These are phyloP conservation scores for Ustilago sp. DNA, from an alignment of 1,284 basidiomycete genomes.

Conservation along the genomic window DNA sequence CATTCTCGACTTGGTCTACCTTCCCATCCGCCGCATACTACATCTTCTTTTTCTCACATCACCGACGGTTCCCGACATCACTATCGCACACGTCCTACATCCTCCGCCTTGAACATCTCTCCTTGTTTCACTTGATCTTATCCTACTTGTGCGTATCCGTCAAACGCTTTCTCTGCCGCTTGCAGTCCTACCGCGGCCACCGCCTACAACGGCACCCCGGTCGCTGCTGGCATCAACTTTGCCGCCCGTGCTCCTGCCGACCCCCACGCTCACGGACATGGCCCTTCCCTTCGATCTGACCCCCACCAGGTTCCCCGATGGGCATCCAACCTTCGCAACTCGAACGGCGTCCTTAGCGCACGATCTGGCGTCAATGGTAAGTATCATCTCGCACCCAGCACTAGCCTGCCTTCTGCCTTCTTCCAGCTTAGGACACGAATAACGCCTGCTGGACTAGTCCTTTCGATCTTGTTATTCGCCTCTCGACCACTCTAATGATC, in stretches of 20 bases:
- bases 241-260: conserved; percentile 60
- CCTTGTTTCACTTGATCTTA: not conserved
- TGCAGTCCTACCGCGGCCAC: conserved; percentile 57
- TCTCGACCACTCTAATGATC: not conserved
- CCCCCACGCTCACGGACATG: conserved; percentile 55
- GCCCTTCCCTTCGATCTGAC: conserved; percentile 56
- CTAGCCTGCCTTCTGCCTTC: not conserved
- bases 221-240: conserved; percentile 60
- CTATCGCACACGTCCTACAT: not conserved
- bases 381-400: conserved; percentile 4
- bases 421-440: not conserved
- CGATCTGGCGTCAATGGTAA: conserved; percentile 57
- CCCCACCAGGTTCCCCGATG: conserved; percentile 54
- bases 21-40: not conserved
- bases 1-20: not conserved
- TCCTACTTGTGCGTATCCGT: conserved; percentile 33
- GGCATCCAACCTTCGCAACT: conserved; percentile 47
- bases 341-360: conserved; percentile 51
- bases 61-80: not conserved
- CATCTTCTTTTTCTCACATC: not conserved
- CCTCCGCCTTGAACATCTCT: not conserved
- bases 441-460: not conserved
- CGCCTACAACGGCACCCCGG: conserved; percentile 55
- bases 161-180: not conserved
- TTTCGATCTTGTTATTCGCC: not conserved